phyloP scores from a whole-genome alignment of 441 rosid genomes.

The Erodium moschatum region DNA sequence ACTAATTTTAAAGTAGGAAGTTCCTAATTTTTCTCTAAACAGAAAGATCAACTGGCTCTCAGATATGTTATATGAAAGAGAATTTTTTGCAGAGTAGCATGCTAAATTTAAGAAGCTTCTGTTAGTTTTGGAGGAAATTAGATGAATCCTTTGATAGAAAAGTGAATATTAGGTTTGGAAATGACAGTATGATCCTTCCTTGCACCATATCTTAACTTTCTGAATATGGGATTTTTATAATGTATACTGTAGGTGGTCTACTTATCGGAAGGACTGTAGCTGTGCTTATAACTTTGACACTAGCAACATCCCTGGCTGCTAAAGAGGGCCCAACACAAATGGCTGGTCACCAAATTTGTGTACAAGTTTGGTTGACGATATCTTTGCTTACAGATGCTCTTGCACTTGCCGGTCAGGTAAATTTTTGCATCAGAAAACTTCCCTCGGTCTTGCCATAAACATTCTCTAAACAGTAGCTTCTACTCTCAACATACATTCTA shows the following conservation, averaged over 20 bases:
- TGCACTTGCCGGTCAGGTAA: conserved; percentile 93
- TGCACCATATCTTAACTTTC: neutral
- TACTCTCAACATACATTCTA: neutral
- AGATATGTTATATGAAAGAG: neutral
- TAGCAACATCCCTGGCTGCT: conserved; percentile 86
- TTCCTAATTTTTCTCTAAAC: neutral
- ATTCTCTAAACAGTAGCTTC: neutral
- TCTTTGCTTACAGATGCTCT: conserved; percentile 90
- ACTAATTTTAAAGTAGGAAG: neutral
- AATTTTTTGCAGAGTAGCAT: neutral
- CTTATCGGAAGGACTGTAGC: conserved; percentile 85
- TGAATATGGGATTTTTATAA: conserved; percentile 2
- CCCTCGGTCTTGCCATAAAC: neutral
- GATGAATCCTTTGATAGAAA: neutral
- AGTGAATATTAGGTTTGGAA: neutral
- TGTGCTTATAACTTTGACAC: conserved; percentile 64
- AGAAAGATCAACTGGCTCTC: neutral
- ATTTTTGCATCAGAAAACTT: conserved; percentile 3
- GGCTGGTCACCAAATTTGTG: conserved; percentile 94
- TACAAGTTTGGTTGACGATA: conserved; percentile 82
- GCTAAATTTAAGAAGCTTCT: neutral
- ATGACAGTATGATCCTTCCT: too few species aligned
- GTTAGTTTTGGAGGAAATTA: neutral
- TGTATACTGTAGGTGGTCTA: conserved; percentile 59
- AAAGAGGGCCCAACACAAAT: conserved; percentile 72